Percentiles rank a stretch among this genome's conserved stretches.
phyloP scores from a whole-genome alignment of 768 basidiomycete genomes.

The Mycena chlorophos region DNA sequence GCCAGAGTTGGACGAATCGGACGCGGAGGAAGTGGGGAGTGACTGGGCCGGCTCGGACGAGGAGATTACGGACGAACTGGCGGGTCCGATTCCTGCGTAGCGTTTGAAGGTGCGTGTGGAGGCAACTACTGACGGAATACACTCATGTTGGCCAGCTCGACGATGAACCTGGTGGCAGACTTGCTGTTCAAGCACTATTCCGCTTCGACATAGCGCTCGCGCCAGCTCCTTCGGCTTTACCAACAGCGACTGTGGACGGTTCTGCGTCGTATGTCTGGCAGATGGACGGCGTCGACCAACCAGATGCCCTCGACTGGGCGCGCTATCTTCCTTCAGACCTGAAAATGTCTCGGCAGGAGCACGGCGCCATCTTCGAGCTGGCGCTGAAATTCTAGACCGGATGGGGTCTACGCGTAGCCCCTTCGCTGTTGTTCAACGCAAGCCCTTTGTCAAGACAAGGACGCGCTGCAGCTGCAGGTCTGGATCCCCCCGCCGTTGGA shows the following conservation, averaged over 20 bases:
- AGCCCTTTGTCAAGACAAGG: too few relatives aligned
- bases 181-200: neutral
- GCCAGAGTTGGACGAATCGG: neutral
- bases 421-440: conserved; percentile 40
- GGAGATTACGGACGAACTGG: conserved; percentile 1
- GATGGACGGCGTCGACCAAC: neutral
- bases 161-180: neutral
- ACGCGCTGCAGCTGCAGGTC: too few relatives aligned
- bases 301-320: conserved; percentile 6
- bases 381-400: conserved; percentile 37
- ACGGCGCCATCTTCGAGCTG: conserved; percentile 28
- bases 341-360: neutral
- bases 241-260: neutral
- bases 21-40: conserved; percentile 1
- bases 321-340: conserved; percentile 1
- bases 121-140: neutral
- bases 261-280: conserved; percentile 4
- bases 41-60: conserved; percentile 4
- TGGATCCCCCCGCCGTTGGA: too few relatives aligned
- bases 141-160: conserved; percentile 1
- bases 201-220: neutral
- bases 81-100: neutral
- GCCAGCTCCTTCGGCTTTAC: neutral
- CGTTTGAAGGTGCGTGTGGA: conserved; percentile 1
- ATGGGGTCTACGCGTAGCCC: conserved; percentile 41